phyloP scores from a whole-genome alignment of 495 filamentous ascomycete genomes.

The Aspergillus affinis region DNA sequence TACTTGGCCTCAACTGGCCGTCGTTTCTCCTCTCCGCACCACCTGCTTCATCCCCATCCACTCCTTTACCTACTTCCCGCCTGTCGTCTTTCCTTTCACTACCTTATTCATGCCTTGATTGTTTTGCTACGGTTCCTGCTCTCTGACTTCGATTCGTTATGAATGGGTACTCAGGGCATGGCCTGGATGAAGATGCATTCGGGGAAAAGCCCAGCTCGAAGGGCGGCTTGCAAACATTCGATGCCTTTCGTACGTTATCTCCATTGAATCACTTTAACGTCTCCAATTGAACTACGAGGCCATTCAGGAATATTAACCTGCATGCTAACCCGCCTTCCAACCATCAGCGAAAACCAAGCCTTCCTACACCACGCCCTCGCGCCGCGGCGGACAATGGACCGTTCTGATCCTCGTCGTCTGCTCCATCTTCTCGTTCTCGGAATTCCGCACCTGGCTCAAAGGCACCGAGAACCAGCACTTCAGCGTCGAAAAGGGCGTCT shows the following conservation, averaged over 20 bases:
- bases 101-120: slow-evolving; percentile 30
- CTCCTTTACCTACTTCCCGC: slow-evolving; percentile 2
- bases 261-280: slow-evolving; percentile 3
- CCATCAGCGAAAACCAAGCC: slow-evolving; percentile 86
- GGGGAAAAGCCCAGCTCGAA: slow-evolving; percentile 65
- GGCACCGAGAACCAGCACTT: slow-evolving; percentile 86
- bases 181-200: slow-evolving; percentile 76
- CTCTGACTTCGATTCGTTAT: slow-evolving; percentile 41
- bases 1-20: slow-evolving; percentile 43
- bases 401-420: slow-evolving; percentile 73
- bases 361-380: slow-evolving; percentile 80
- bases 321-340: slow-evolving; percentile 9
- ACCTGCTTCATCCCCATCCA: slow-evolving; percentile 9
- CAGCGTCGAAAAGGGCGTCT: slow-evolving; percentile 88
- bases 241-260: slow-evolving; percentile 84
- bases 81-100: slow-evolving; percentile 7
- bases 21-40: slow-evolving; percentile 20
- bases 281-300: background rate
- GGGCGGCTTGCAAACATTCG: slow-evolving; percentile 74
- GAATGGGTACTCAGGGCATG: slow-evolving; percentile 70
- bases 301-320: background rate
- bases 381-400: slow-evolving; percentile 91
- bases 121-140: slow-evolving; percentile 1
- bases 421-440: slow-evolving; percentile 68
- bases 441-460: slow-evolving; percentile 77